Percentiles rank a stretch among this genome's conserved stretches.
These are phyloP conservation scores for Parietaria judaica DNA, from an alignment of 306 rosid species.

Conservation along the genomic window DNA sequence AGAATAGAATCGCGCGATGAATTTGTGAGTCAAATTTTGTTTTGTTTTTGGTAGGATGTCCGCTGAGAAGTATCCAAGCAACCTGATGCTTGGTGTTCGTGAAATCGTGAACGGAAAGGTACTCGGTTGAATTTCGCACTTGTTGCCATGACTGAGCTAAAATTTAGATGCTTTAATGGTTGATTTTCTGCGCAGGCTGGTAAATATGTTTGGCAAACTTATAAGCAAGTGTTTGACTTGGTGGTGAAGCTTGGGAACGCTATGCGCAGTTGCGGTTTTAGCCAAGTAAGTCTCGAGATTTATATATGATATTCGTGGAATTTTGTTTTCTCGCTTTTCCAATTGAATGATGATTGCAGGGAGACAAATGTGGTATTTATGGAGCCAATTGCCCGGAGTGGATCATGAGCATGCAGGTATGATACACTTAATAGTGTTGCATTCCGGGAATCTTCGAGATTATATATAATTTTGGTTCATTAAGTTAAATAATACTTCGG, in stretches of 20 bases:
- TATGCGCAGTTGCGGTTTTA: slow-evolving; percentile 56
- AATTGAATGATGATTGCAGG: slow-evolving; percentile 34
- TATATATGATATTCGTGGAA: not conserved
- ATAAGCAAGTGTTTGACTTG: slow-evolving; percentile 58
- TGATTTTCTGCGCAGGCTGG: slow-evolving; percentile 45
- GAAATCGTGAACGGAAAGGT: slow-evolving; percentile 66
- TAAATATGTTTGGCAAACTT: slow-evolving; percentile 68
- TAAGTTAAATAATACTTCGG: slow-evolving; percentile 20
- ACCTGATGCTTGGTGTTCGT: slow-evolving; percentile 75
- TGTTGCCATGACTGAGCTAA: slow-evolving; percentile 17
- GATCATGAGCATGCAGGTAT: slow-evolving; percentile 95
- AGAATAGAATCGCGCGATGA: too few species aligned
- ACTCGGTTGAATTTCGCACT: not conserved
- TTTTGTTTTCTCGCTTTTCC: not conserved
- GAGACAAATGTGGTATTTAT: slow-evolving; percentile 80
- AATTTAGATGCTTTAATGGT: slow-evolving; percentile 3
- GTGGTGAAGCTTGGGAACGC: slow-evolving; percentile 80
- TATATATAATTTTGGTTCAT: slow-evolving; percentile 3
- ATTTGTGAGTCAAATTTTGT: too few species aligned
- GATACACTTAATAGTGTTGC: not conserved
- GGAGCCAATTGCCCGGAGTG: slow-evolving; percentile 79
- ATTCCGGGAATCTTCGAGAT: too few species aligned
- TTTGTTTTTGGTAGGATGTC: slow-evolving; percentile 45
- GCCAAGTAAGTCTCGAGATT: slow-evolving; percentile 40
- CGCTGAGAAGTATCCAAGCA: slow-evolving; percentile 59